Evolutionary conservation across 495 filamentous ascomycete species (phyloP).

Genomic region (Penicillium lividum): DNA sequence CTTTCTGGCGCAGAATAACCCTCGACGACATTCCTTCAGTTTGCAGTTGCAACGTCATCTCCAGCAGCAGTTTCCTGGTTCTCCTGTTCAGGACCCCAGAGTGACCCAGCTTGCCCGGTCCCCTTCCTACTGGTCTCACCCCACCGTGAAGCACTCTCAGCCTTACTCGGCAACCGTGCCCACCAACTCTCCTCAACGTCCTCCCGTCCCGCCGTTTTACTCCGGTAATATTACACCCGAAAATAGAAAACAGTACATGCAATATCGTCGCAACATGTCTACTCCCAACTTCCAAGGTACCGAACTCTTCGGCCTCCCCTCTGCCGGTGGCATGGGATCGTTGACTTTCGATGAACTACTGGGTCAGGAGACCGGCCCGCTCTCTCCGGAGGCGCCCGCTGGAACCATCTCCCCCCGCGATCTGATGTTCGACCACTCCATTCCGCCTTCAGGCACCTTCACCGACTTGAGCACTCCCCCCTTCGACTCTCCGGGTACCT

Average conservation of each 20-base stretch:
- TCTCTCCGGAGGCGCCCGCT: conserved; percentile 26
- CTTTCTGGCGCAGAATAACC: conserved; percentile 36
- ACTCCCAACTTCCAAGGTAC: conserved; percentile 40
- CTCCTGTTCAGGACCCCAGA: conserved; percentile 39
- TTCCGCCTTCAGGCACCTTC: conserved; percentile 79
- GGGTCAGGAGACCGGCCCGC: conserved; percentile 15
- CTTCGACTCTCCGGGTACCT: conserved; percentile 69
- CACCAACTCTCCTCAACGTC: conserved; percentile 48
- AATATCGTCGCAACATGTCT: conserved; percentile 43
- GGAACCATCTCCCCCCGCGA: conserved; percentile 87
- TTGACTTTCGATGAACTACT: conserved; percentile 20
- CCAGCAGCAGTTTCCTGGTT: conserved; percentile 39
- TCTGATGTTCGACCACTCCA: conserved; percentile 72
- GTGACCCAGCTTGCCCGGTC: conserved; percentile 44
- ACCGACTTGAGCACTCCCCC: conserved; percentile 85
- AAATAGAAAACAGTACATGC: conserved; percentile 27
- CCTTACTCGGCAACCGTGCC: conserved; percentile 37
- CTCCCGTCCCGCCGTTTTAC: conserved; percentile 55
- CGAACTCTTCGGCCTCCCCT: conserved; percentile 39
- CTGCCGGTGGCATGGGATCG: conserved; percentile 36
- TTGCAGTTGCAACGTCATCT: conserved; percentile 41
- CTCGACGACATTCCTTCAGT: conserved; percentile 38
- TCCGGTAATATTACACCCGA: conserved; percentile 29
- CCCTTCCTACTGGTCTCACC: conserved; percentile 47
- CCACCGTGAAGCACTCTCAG: conserved; percentile 38